Base-by-base conservation (phyloP, 257 asterid species). In the Oldenlandia corymbosa region DNA sequence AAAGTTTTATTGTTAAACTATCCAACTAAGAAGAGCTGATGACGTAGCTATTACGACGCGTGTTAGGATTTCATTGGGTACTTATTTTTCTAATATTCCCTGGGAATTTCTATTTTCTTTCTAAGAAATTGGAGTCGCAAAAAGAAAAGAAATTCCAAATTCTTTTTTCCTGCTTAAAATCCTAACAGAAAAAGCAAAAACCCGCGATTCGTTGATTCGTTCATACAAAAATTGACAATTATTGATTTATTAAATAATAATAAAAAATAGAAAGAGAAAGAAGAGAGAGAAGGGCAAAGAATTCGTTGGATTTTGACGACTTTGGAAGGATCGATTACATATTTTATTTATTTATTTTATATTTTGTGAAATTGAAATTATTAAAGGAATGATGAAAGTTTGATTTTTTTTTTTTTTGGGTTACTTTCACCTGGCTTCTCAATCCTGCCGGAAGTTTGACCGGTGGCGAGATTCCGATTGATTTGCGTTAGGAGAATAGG, bases 391-490 rank as follows among this genome's bases (percentile, higher is more conserved):
- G 52, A 32, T 62, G 32, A 1, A 27, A 24, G 36, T 36, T 61
- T 18, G 30, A 10, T 21, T 20, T 30, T 52, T 48, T 31, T 42
- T 31, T 31, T 10, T 14, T 49, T 32, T 24, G 21, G 20, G 16
- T 45, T 23, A 3, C 7, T 2, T 17, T n/a, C n/a, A n/a, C n/a
- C n/a, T n/a, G n/a, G n/a, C n/a, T n/a, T 18, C 2, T 47, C 23
- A 57, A 62, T 61, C 63, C 45, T 56, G 74, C 72, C 77, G 69
- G 56, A 65, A 16, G 24, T 55, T 67, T 63, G 20, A 34, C 67
- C 65, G 60, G 70, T 48, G 62, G 31, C 54, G 59, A 41, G 78
- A 46, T 55, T 62, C 42, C 49, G 60, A 7, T 68, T 64, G 71
- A 47, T 57, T 47, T 45, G 32, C 28, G 37, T n/a, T 37, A 50